Evolutionary conservation across 495 filamentous ascomycete species (phyloP).

Genomic region (Venustampulla echinocandica): DNA sequence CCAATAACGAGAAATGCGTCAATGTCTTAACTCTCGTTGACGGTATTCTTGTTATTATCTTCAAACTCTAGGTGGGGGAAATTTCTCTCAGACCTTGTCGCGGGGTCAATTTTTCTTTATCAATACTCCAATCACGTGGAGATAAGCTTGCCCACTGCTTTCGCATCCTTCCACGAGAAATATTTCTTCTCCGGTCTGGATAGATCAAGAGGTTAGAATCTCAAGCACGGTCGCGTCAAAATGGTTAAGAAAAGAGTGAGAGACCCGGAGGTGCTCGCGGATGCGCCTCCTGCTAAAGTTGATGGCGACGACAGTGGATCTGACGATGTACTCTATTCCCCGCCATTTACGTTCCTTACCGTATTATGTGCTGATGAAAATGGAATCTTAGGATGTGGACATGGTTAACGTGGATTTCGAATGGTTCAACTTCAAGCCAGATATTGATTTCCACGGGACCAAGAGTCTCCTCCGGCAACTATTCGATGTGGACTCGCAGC

Average conservation of each 20-base stretch:
- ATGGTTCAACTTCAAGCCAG: conserved; percentile 89
- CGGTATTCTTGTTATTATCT: too few relatives aligned
- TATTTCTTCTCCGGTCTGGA: too few relatives aligned
- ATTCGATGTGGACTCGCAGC: conserved; percentile 76
- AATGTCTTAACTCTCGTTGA: too few relatives aligned
- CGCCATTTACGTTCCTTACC: conserved; percentile 19
- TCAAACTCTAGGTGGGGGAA: too few relatives aligned
- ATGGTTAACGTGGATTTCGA: conserved; percentile 96
- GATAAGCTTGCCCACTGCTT: too few relatives aligned
- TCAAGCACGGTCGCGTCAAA: too few relatives aligned
- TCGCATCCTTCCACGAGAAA: background rate
- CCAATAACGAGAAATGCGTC: too few relatives aligned
- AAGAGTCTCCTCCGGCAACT: conserved; percentile 87
- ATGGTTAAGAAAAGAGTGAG: conserved; percentile 42
- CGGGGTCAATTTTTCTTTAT: conserved; percentile 26
- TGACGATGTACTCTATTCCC: too few relatives aligned
- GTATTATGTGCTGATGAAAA: conserved; percentile 18
- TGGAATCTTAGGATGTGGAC: conserved; percentile 58
- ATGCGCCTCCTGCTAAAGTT: conserved; percentile 27
- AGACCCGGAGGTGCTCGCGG: conserved; percentile 35
- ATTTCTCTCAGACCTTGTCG: too few relatives aligned
- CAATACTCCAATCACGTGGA: background rate
- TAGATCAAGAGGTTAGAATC: too few relatives aligned
- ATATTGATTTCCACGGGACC: conserved; percentile 89
- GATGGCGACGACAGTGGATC: conserved; percentile 35